Evolutionary conservation across 306 rosid genomes (phyloP).

Genomic region (Lathyrus aphaca): DNA sequence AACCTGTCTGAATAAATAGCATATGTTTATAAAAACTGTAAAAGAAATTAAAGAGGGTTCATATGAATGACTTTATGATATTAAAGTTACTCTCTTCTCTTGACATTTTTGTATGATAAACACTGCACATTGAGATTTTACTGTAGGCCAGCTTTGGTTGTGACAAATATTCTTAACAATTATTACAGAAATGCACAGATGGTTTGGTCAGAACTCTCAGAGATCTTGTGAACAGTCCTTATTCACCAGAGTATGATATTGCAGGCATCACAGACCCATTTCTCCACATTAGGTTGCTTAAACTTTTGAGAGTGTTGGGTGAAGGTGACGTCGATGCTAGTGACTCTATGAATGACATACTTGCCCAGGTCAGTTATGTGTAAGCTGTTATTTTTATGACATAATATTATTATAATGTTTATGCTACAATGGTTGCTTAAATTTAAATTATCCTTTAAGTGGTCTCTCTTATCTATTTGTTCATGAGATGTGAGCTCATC

Average conservation of each 20-base stretch:
- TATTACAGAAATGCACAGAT: conserved; percentile 83
- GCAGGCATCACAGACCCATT: conserved; percentile 98
- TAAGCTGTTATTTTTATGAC: conserved; percentile 9
- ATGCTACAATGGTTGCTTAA: conserved; percentile 21
- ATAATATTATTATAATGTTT: conserved; percentile 23
- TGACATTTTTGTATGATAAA: conserved; percentile 30
- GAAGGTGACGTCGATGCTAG: conserved; percentile 94
- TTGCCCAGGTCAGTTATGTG: conserved; percentile 83
- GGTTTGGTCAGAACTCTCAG: conserved; percentile 82
- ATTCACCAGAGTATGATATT: conserved; percentile 94
- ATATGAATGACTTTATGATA: conserved; percentile 17
- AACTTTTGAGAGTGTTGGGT: conserved; percentile 85
- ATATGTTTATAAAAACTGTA: conserved; percentile 6
- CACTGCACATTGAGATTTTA: conserved; percentile 20
- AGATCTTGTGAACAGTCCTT: conserved; percentile 90
- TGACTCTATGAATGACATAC: conserved; percentile 95
- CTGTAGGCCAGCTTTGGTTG: conserved; percentile 26
- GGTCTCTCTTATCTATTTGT: neutral
- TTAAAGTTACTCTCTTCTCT: conserved; percentile 16
- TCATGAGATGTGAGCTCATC: neutral
- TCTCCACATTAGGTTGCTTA: conserved; percentile 92
- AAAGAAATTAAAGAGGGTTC: conserved; percentile 34
- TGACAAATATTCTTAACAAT: conserved; percentile 41
- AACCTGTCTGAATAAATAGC: conserved; percentile 26
- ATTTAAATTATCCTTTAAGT: neutral